These are phyloP conservation scores for Lactifluus rugatus DNA, from an alignment of 768 basidiomycete genomes.

Conservation along the genomic window DNA sequence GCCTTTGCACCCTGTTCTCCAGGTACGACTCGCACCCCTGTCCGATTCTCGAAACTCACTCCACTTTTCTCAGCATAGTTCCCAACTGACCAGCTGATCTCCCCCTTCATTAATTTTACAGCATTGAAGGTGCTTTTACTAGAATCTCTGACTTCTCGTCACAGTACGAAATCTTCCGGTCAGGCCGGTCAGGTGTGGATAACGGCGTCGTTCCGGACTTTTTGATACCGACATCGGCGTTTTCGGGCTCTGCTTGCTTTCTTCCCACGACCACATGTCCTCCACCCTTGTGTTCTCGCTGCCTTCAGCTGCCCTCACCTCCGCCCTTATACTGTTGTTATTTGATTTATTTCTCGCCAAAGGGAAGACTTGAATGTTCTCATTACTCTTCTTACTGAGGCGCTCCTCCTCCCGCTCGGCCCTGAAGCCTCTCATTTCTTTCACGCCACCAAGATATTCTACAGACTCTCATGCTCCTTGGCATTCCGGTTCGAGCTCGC, in stretches of 20 bases:
- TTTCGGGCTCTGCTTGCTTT: neutral
- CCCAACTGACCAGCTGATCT: neutral
- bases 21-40: too few relatives aligned
- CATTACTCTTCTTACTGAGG: constrained; percentile 2
- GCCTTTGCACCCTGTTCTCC: too few relatives aligned
- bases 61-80: neutral
- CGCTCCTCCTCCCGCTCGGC: constrained; percentile 1
- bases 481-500: neutral
- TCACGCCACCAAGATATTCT: neutral
- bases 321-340: neutral
- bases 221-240: neutral
- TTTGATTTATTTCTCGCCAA: neutral
- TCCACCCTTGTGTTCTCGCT: neutral
- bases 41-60: neutral
- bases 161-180: neutral
- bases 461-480: neutral
- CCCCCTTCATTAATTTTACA: neutral
- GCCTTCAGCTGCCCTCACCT: neutral
- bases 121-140: neutral
- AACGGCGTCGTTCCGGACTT: neutral
- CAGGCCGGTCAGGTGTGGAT: neutral
- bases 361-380: neutral
- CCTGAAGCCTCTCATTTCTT: neutral
- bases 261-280: neutral
- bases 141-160: neutral